These are phyloP conservation scores for Phytopythium kandeliae DNA, from an alignment of 352 stramenopile species.

Conservation along the genomic window DNA sequence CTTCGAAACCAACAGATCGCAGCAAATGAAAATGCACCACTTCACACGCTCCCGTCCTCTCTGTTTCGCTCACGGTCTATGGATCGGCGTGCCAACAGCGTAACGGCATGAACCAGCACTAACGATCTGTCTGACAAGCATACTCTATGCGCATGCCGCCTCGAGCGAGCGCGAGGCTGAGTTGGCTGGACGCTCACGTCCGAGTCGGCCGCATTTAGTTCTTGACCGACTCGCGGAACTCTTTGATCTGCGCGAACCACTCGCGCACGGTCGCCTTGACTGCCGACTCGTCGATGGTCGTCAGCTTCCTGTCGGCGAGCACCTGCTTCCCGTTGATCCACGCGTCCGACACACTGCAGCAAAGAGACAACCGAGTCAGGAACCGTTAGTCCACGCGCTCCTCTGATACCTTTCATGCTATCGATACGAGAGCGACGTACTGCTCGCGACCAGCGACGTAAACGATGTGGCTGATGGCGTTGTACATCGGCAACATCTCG, in stretches of 20 bases:
- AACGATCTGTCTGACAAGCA: too few relatives aligned
- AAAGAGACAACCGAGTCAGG: neutral
- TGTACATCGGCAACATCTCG: conserved; percentile 88
- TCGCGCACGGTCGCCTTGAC: conserved; percentile 58
- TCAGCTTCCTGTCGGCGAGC: conserved; percentile 60
- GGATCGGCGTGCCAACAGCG: too few relatives aligned
- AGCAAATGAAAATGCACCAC: too few relatives aligned
- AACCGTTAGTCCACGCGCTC: neutral
- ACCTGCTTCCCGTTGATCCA: conserved; percentile 87
- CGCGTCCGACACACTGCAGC: conserved; percentile 75
- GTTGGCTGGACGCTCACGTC: too few relatives aligned
- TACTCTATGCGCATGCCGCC: too few relatives aligned
- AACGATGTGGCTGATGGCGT: conserved; percentile 82
- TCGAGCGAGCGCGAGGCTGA: too few relatives aligned
- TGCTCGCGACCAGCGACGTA: conserved; percentile 80
- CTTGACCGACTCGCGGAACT: conserved; percentile 45
- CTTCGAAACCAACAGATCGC: too few relatives aligned
- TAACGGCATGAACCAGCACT: too few relatives aligned
- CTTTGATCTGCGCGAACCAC: conserved; percentile 51
- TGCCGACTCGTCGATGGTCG: conserved; percentile 57
- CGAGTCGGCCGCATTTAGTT: conserved; percentile 9
- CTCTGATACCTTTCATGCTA: too few relatives aligned
- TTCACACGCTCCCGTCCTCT: too few relatives aligned
- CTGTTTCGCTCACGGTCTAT: too few relatives aligned
- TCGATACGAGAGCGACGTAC: conserved; percentile 14